Evolutionary conservation across 1,139 yeast species (phyloP).

Genomic region (Geotrichum macrosporum): DNA sequence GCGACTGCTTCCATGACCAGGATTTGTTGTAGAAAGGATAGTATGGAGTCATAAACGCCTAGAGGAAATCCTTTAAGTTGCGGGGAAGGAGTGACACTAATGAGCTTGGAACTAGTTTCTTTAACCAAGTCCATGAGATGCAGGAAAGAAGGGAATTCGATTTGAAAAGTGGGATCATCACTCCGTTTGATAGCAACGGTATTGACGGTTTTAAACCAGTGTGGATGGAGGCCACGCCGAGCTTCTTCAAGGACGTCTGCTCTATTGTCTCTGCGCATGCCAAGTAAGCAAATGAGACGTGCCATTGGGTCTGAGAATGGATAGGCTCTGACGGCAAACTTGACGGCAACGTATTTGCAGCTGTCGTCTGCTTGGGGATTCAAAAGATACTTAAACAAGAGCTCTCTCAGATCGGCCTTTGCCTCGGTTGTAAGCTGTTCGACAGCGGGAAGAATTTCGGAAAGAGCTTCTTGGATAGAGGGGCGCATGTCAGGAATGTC

Average conservation of each 20-base stretch:
- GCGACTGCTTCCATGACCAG: conserved; percentile 61
- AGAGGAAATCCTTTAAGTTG: conserved; percentile 26
- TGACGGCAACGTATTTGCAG: conserved; percentile 61
- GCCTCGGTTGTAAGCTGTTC: conserved; percentile 42
- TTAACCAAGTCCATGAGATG: conserved; percentile 25
- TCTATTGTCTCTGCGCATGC: conserved; percentile 52
- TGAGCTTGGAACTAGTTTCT: conserved; percentile 7
- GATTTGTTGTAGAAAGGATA: conserved; percentile 42
- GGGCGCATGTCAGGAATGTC: conserved; percentile 62
- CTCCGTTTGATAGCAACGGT: conserved; percentile 22
- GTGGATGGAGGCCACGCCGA: conserved; percentile 74
- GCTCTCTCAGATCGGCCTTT: conserved; percentile 44
- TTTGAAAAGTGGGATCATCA: conserved; percentile 8
- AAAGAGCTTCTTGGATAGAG: conserved; percentile 68
- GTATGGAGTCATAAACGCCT: conserved; percentile 35
- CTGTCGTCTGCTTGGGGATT: conserved; percentile 31
- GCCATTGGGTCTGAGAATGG: conserved; percentile 69
- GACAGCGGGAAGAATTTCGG: conserved; percentile 53
- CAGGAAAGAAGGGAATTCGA: conserved; percentile 35
- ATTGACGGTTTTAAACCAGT: conserved; percentile 48
- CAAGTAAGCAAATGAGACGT: conserved; percentile 63
- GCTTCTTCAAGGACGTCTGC: conserved; percentile 81
- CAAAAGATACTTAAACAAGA: conserved; percentile 44
- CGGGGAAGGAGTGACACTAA: conserved; percentile 15
- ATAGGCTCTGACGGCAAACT: conserved; percentile 60